phyloP scores from a whole-genome alignment of 345 rosid species.

The Gossypium thurberi region DNA sequence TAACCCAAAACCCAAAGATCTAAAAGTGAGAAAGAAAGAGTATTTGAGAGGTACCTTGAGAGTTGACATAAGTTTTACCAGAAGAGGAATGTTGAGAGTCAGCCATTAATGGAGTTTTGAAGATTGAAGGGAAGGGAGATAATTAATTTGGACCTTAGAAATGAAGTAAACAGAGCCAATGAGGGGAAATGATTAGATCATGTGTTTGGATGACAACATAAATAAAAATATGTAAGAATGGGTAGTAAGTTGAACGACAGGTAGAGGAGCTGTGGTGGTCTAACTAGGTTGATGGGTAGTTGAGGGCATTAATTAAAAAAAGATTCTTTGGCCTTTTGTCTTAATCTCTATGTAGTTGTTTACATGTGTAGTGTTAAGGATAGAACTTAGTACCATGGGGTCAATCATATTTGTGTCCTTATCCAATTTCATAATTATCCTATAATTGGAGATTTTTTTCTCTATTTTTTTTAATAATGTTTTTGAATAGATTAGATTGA shows the following conservation, averaged over 20 bases:
- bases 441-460: not conserved
- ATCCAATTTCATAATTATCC: not conserved
- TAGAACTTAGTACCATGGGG: not conserved
- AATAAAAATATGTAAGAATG: not conserved
- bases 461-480: no score
- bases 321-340: not conserved
- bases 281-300: not conserved
- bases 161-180: not conserved
- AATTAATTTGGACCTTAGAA: not conserved
- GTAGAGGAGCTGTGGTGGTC: not conserved
- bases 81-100: conserved; percentile 48
- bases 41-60: conserved; percentile 26
- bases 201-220: not conserved
- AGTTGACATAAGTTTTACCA: conserved; percentile 23
- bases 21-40: not conserved
- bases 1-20: not conserved
- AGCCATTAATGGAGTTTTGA: conserved; percentile 31
- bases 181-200: not conserved
- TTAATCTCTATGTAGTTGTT: not conserved
- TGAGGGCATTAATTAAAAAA: not conserved
- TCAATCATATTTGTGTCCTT: not conserved
- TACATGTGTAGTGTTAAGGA: no score
- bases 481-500: no score
- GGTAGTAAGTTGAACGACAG: conserved; percentile 5
- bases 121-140: not conserved